Percentiles rank a stretch among this genome's conserved stretches.
Conservation (phyloP, 2,329 filamentous ascomycete genomes). For the Aspergillus thermomutatus region DNA sequence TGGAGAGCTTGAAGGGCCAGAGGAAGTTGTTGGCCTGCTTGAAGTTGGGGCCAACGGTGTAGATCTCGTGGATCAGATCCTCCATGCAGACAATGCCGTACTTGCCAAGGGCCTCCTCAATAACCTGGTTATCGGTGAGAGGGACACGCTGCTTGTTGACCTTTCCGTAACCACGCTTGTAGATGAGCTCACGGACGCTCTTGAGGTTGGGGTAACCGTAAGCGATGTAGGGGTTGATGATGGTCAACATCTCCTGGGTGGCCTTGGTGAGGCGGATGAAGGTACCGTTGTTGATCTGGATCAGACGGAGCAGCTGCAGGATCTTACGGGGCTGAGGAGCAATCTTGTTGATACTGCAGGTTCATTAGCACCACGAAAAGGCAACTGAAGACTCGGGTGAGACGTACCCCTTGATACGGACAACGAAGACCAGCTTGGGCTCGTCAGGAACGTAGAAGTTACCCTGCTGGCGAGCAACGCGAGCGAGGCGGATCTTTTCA, state of each 20-base stretch:
- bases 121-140: conserved; percentile 95
- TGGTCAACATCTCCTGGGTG: conserved; percentile 93
- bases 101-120: conserved; percentile 95
- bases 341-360: conserved; percentile 98
- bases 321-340: conserved; percentile 99
- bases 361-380: conserved; percentile 6
- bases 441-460: conserved; percentile 93
- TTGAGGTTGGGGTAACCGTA: conserved; percentile 99
- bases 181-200: conserved; percentile 97
- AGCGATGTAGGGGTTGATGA: conserved; percentile 98
- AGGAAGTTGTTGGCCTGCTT: conserved; percentile 99
- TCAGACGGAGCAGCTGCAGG: conserved; percentile 96
- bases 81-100: conserved; percentile 99
- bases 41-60: conserved; percentile 98
- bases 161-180: conserved; percentile 99
- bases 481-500: conserved; percentile 92
- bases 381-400: not conserved
- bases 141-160: conserved; percentile 96
- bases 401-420: conserved; percentile 94
- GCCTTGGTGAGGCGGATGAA: conserved; percentile 98
- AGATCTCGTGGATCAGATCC: conserved; percentile 99
- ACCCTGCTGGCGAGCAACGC: conserved; percentile 86
- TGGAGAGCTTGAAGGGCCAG: conserved; percentile 99
- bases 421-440: conserved; percentile 93
- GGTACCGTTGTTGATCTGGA: conserved; percentile 99